phyloP scores from a whole-genome alignment of 129 eudicot genomes.

The Artemisia annua region DNA sequence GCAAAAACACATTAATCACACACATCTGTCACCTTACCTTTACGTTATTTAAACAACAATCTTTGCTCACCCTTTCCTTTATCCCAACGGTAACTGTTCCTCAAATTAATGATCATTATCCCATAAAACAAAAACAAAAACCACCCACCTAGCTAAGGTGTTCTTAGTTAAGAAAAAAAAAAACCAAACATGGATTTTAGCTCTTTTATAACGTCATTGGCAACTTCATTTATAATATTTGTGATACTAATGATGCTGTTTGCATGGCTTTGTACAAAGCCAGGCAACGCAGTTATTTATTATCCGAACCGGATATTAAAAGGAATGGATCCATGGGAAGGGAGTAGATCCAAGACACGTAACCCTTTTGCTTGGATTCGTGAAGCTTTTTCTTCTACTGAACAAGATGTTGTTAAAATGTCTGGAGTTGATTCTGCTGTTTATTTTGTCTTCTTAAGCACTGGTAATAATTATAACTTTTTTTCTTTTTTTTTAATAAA shows the following conservation, averaged over 20 bases:
- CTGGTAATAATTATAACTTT: constrained; percentile 41
- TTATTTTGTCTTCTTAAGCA: constrained; percentile 75
- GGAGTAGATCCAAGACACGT: constrained; percentile 44
- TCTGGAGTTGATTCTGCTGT: constrained; percentile 98
- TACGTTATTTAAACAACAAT: constrained; percentile 22
- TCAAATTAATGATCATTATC: neutral
- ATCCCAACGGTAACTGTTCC: constrained; percentile 15
- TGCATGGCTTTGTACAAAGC: constrained; percentile 66
- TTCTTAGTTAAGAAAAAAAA: neutral
- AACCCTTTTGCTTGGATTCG: constrained; percentile 90
- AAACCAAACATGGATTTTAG: constrained; percentile 68
- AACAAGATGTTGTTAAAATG: constrained; percentile 51
- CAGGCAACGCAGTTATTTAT: constrained; percentile 60
- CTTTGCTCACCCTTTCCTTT: neutral
- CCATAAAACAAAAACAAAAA: neutral
- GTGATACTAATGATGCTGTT: constrained; percentile 69
- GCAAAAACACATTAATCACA: neutral
- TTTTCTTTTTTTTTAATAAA: neutral
- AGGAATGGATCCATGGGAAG: constrained; percentile 84
- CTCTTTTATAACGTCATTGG: constrained; percentile 76
- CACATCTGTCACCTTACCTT: constrained; percentile 11
- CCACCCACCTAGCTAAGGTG: neutral
- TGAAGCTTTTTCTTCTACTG: constrained; percentile 67
- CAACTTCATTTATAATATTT: constrained; percentile 71
- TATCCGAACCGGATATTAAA: constrained; percentile 85